Conservation (phyloP, 2,329 filamentous ascomycete species). For the Sphaerulina vaccinii region DNA sequence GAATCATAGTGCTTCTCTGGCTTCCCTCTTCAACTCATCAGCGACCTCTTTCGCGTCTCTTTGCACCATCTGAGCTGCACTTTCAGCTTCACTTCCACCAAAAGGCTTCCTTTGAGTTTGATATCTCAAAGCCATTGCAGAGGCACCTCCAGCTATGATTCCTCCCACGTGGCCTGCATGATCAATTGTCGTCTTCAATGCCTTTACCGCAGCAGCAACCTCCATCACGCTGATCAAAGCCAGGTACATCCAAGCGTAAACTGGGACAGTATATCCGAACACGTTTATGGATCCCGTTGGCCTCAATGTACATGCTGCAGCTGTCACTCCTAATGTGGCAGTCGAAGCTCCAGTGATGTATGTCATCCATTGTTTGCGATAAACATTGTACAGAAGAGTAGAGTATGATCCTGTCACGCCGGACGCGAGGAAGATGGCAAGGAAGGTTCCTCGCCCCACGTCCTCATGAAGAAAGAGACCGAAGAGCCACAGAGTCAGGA, state of each 20-base stretch:
- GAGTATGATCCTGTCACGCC: constrained; percentile 60
- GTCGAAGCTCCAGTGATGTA: constrained; percentile 68
- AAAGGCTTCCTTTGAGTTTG: background rate
- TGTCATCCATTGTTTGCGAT: constrained; percentile 44
- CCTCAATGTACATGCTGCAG: constrained; percentile 54
- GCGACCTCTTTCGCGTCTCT: constrained; percentile 7
- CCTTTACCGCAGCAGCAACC: constrained; percentile 26
- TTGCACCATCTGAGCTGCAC: constrained; percentile 3
- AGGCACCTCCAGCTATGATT: constrained; percentile 21
- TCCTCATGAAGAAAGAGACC: constrained; percentile 69
- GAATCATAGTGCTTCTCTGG: constrained; percentile 1
- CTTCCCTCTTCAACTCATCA: constrained; percentile 6
- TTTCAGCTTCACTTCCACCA: background rate
- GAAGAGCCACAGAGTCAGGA: constrained; percentile 64
- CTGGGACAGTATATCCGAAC: constrained; percentile 34
- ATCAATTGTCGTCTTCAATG: constrained; percentile 32
- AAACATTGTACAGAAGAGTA: constrained; percentile 53
- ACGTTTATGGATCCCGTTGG: constrained; percentile 31
- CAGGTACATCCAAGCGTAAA: constrained; percentile 41
- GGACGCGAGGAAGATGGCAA: constrained; percentile 63
- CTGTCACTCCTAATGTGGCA: constrained; percentile 60
- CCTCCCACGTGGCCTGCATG: constrained; percentile 41
- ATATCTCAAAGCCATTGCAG: constrained; percentile 11
- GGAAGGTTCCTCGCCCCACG: constrained; percentile 65
- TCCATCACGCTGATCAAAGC: constrained; percentile 35